Conservation (phyloP, 176 grass and related monocot genomes). For the Hordeum vulgare region MorexV3_pseudomolecules_assembly NC_058518.1:476191445-476191944, state of each 20-base stretch:
- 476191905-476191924: neutral
- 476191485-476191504: constrained; percentile 48
- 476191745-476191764: too few species aligned
- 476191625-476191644: constrained; percentile 27
- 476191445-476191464: constrained; percentile 12
- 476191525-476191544: constrained; percentile 60
- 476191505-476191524: constrained; percentile 87
- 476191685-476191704: constrained; percentile 35
- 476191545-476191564: constrained; percentile 53
- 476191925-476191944: neutral
- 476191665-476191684: constrained; percentile 9
- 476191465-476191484: neutral
- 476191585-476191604: neutral
- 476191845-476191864: too few species aligned
- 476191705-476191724: constrained; percentile 78
- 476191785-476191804: constrained; percentile 22
- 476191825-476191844: neutral
- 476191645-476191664: constrained; percentile 31
- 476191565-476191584: neutral
- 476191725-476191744: constrained; percentile 74
- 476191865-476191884: too few species aligned
- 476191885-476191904: too few species aligned
- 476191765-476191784: neutral
- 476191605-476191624: constrained; percentile 23
- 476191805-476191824: neutral